Conservation (phyloP, 345 rosid species). For the Hibiscus trionum region DNA sequence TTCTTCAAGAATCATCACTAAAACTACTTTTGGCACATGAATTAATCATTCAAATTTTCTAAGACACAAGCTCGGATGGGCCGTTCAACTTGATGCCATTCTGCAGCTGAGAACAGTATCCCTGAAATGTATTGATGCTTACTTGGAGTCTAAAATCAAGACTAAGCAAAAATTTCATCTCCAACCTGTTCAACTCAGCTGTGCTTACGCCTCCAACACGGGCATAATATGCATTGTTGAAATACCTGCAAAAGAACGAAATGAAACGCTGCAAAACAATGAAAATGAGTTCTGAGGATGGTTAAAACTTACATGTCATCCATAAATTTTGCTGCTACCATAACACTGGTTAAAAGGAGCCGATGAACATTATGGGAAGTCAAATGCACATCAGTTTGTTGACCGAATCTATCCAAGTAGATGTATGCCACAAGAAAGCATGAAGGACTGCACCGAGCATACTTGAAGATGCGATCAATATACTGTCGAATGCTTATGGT, state of each 20-base stretch:
- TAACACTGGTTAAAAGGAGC: constrained; percentile 68
- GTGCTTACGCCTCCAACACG: constrained; percentile 90
- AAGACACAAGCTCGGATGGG: constrained; percentile 35
- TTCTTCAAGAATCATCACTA: constrained; percentile 8
- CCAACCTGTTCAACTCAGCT: constrained; percentile 69
- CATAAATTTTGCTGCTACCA: constrained; percentile 76
- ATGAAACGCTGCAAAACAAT: neutral
- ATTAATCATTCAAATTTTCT: constrained; percentile 8
- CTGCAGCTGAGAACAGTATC: constrained; percentile 54
- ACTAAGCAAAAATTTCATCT: constrained; percentile 68
- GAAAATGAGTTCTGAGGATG: neutral
- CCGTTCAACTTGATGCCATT: constrained; percentile 45
- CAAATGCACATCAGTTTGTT: constrained; percentile 39
- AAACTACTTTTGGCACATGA: neutral
- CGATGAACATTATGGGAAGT: constrained; percentile 75
- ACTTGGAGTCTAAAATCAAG: constrained; percentile 85
- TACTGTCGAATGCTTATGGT: constrained; percentile 55
- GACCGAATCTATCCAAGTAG: constrained; percentile 59
- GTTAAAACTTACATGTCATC: constrained; percentile 67
- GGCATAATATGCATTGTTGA: constrained; percentile 83
- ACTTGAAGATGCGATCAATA: constrained; percentile 74
- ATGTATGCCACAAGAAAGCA: constrained; percentile 76
- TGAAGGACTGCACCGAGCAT: constrained; percentile 82
- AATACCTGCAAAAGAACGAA: constrained; percentile 47
- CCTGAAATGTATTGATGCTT: constrained; percentile 46